Evolutionary conservation across 192 early-diverging fungal species (phyloP).

Genomic region (Spizellomyces sp.): DNA sequence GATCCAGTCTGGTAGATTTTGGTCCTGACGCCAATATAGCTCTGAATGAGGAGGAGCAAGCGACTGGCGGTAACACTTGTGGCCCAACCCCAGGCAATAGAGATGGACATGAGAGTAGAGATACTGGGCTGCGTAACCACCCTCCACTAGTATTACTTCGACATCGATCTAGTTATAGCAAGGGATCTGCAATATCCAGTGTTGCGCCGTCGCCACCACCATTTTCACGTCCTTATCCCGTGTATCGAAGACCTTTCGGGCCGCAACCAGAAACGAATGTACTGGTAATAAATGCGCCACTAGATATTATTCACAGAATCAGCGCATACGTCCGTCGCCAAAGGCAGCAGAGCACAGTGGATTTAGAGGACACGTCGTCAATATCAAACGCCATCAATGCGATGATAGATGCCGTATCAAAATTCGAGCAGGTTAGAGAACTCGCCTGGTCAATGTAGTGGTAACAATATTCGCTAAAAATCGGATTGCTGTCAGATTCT

Average conservation of each 20-base stretch:
- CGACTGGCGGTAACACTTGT: no score
- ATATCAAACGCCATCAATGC: constrained; percentile 22
- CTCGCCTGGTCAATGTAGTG: neutral
- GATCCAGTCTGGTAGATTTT: constrained; percentile 27
- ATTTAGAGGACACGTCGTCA: constrained; percentile 30
- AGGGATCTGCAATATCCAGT: no score
- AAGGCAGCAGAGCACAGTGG: constrained; percentile 16
- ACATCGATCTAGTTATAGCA: no score
- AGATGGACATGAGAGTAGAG: no score
- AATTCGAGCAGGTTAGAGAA: constrained; percentile 38
- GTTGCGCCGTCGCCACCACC: no score
- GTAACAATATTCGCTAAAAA: neutral
- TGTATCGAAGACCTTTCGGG: neutral
- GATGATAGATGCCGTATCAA: constrained; percentile 40
- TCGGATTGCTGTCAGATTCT: constrained; percentile 37
- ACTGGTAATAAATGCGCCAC: constrained; percentile 41
- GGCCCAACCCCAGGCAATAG: no score
- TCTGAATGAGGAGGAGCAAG: no score
- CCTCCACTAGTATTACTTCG: no score
- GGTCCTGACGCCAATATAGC: no score
- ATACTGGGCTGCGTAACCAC: no score
- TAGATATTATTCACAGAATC: constrained; percentile 44
- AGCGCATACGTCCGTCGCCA: constrained; percentile 33
- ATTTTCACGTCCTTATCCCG: neutral
- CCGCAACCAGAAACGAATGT: neutral